phyloP scores from a whole-genome alignment of 129 eudicot genomes.

The Artemisia tridentata region DNA sequence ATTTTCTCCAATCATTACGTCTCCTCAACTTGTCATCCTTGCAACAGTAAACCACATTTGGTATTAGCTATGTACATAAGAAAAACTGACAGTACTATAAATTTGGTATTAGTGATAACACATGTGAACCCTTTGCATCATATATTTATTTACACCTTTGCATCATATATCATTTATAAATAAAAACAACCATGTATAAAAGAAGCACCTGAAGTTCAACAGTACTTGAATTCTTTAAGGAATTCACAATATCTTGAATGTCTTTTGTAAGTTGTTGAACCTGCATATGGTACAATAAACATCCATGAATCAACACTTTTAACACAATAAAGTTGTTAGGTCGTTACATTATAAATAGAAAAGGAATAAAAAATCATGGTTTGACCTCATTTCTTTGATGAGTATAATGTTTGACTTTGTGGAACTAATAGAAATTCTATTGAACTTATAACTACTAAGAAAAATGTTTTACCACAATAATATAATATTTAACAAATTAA shows the following conservation, averaged over 20 bases:
- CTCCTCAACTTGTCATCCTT: slow-evolving; percentile 69
- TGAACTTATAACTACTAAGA: too few relatives aligned
- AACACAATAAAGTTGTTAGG: not conserved
- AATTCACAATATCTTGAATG: slow-evolving; percentile 41
- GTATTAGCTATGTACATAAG: not conserved
- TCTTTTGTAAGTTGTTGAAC: slow-evolving; percentile 48
- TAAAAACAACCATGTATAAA: not conserved
- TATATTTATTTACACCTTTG: not conserved
- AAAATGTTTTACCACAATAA: not conserved
- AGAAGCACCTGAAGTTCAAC: slow-evolving; percentile 66
- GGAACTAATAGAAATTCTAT: too few relatives aligned
- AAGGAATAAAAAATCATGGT: not conserved
- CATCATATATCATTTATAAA: not conserved
- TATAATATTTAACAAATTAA: not conserved
- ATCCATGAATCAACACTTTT: slow-evolving; percentile 1
- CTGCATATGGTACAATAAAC: slow-evolving; percentile 40
- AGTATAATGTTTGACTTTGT: too few relatives aligned
- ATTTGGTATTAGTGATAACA: too few relatives aligned
- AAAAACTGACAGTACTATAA: too few relatives aligned
- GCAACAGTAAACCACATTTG: slow-evolving; percentile 2
- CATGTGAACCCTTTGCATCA: not conserved
- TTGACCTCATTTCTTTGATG: not conserved
- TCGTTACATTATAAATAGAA: not conserved
- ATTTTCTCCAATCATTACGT: slow-evolving; percentile 58
- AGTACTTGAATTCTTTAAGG: slow-evolving; percentile 40